Evolutionary conservation across 106 monocot species (phyloP).

Genomic region (Apostasia ramifera): DNA sequence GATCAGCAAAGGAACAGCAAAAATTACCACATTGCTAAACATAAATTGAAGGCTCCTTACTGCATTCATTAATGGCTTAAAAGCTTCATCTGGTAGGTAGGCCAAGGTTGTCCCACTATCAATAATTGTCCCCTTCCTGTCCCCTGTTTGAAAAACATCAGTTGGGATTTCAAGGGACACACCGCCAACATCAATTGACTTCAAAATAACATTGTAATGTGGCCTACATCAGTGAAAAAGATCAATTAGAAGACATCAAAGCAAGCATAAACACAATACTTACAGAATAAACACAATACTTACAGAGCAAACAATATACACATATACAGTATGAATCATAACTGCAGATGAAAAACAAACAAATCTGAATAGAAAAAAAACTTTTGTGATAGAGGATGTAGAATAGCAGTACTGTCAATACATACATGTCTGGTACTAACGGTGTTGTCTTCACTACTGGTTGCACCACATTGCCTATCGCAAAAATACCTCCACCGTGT

Average conservation of each 20-base stretch:
- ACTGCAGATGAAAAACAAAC: too few species aligned
- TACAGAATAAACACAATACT: not conserved
- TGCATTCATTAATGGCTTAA: constrained; percentile 49
- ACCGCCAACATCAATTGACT: constrained; percentile 75
- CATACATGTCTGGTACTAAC: constrained; percentile 69
- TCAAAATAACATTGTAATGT: constrained; percentile 94
- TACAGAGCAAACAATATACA: not conserved
- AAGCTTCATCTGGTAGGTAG: constrained; percentile 74
- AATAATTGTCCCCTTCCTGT: constrained; percentile 77
- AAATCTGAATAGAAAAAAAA: too few species aligned
- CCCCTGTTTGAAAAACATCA: constrained; percentile 60
- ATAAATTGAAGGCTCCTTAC: constrained; percentile 27
- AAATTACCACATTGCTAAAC: not conserved
- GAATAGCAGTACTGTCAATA: constrained; percentile 1
- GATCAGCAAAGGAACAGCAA: not conserved
- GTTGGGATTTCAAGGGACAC: constrained; percentile 50
- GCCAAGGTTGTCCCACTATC: constrained; percentile 96
- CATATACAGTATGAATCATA: too few species aligned
- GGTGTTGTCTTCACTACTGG: constrained; percentile 88
- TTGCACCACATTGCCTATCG: constrained; percentile 84
- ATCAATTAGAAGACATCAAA: not conserved
- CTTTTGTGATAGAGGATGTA: too few species aligned
- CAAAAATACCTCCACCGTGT: constrained; percentile 89
- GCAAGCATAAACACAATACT: not conserved
- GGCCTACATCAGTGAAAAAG: constrained; percentile 36